Base-by-base conservation (phyloP, 75 land plant genomes). In the Pinus taeda region DNA sequence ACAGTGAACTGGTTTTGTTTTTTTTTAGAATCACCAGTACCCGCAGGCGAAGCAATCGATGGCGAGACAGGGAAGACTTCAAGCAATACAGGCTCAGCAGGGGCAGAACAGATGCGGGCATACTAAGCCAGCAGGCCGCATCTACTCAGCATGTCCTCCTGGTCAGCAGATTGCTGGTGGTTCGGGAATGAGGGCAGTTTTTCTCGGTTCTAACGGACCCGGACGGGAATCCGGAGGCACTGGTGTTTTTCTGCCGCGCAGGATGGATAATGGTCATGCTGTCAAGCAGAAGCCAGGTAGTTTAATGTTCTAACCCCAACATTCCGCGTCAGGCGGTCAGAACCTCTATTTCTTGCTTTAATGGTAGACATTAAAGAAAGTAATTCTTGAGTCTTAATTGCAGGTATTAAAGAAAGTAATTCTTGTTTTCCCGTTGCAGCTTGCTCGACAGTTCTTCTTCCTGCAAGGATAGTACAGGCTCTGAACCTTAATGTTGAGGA, bases 211-310 rank as follows among this genome's bases (percentile, higher is more conserved):
- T 20, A 59, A 59, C 14, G 85, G 80, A 13, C 60, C 76, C 1
- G 71, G 78, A 20, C 79, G 86, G 21, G 90, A 88, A 76, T 87
- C 89, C 22, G 75, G 81, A 15, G 96, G 96, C 0, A 93, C 96
- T 22, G 96, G 96, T 0, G 92, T 93, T 3, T 93, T 93, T 63
- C 79, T 93, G 39, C 96, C 96, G 42, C 86, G 91, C 12, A 72
- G 84, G 2, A 36, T 66, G 33, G 85, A 79, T 1, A 73, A 69
- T 69, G 72, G 72, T 4, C 21, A 42, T 3, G 4, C 72, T 39
- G 72, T 45, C 13, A 42, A 69, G 36, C 24, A 42, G 49, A 69
- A 69, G 22, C 72, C 72, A 69, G 72, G 72, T 69, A 69, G 11
- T 7, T n/a, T n/a, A 3, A 17, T 69, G 20, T 1, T 49, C 12